Conservation (phyloP, 805 yeast genomes). For the Starmerella kuoi region DNA sequence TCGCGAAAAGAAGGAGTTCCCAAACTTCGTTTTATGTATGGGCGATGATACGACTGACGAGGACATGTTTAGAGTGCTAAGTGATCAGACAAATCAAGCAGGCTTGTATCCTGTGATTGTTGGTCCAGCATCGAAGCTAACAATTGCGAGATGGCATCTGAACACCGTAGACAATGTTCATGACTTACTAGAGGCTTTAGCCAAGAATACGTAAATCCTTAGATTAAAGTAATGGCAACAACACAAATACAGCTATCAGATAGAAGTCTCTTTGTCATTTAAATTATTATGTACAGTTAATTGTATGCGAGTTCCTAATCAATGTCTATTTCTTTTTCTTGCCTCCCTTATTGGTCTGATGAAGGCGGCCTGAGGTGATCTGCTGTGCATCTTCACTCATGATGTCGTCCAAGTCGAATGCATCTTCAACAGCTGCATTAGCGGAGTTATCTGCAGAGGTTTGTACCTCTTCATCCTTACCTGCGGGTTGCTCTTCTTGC, state of each 20-base stretch:
- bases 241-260: no score
- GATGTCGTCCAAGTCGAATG: constrained; percentile 21
- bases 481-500: neutral
- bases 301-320: neutral
- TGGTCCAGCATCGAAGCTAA: constrained; percentile 31
- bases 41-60: constrained; percentile 98
- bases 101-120: constrained; percentile 23
- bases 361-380: constrained; percentile 21
- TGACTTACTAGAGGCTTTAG: constrained; percentile 15
- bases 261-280: neutral
- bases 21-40: constrained; percentile 77
- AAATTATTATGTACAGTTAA: neutral
- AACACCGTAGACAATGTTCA: constrained; percentile 20
- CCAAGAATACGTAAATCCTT: neutral
- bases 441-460: neutral
- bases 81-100: constrained; percentile 41
- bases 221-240: no score
- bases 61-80: constrained; percentile 82
- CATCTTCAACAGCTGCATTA: constrained; percentile 1
- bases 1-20: constrained; percentile 32
- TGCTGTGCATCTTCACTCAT: constrained; percentile 23
- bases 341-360: constrained; percentile 14
- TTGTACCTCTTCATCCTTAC: neutral
- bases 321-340: constrained; percentile 19
- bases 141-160: constrained; percentile 27